Percentiles rank a stretch among this genome's conserved stretches.
phyloP scores from a whole-genome alignment of 1,284 basidiomycete genomes.

The Cryptococcus sp. region DNA sequence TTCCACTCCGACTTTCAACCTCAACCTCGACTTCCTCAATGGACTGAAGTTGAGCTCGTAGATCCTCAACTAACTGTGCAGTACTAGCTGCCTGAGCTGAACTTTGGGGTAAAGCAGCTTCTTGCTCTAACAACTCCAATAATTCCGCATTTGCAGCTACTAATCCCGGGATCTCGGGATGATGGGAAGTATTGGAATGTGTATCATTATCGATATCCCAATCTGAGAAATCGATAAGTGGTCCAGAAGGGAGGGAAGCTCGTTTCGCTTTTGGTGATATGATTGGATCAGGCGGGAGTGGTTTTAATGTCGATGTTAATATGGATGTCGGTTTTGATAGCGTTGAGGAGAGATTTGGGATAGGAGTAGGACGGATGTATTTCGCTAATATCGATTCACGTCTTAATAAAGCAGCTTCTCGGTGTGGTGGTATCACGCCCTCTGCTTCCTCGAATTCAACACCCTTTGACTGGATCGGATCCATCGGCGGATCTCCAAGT shows the following conservation, averaged over 20 bases:
- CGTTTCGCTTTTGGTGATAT: background rate
- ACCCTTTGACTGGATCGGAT: background rate
- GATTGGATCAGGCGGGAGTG: background rate
- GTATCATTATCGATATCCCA: background rate
- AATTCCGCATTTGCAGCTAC: conserved; percentile 26
- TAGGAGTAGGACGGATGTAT: background rate
- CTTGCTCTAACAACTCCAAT: conserved; percentile 26
- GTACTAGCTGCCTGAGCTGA: conserved; percentile 23
- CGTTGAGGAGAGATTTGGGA: background rate
- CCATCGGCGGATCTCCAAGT: background rate
- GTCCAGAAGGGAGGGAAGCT: conserved; percentile 11
- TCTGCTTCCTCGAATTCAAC: background rate
- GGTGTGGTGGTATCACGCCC: conserved; percentile 19
- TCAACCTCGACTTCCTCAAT: background rate
- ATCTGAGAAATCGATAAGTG: conserved; percentile 27
- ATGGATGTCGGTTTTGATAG: too few species aligned
- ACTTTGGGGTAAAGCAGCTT: conserved; percentile 7
- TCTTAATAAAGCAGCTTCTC: conserved; percentile 32
- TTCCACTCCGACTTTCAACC: background rate
- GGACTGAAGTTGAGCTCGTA: conserved; percentile 4
- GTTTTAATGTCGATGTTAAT: too few species aligned
- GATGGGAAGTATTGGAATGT: too few species aligned
- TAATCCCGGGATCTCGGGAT: conserved; percentile 1
- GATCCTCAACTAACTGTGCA: conserved; percentile 2
- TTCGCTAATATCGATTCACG: conserved; percentile 14